phyloP scores from a whole-genome alignment of 495 filamentous ascomycete genomes.

The Apiosordaria backusii region DNA sequence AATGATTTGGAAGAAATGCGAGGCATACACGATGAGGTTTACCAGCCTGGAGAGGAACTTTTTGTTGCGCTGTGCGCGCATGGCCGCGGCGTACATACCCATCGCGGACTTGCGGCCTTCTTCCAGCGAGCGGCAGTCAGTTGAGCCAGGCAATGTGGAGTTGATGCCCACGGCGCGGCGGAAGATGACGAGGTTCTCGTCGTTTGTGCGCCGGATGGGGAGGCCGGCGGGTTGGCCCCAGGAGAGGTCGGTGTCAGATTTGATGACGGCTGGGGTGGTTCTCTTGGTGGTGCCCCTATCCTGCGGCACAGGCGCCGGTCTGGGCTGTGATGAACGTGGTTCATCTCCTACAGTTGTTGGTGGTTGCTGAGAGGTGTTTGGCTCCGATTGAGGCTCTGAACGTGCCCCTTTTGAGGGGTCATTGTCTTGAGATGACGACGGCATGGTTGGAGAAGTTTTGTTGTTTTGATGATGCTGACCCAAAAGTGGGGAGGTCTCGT shows the following conservation, averaged over 20 bases:
- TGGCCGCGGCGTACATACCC: conserved; percentile 38
- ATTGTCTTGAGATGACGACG: not conserved
- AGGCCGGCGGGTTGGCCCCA: conserved; percentile 44
- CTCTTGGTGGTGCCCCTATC: not conserved
- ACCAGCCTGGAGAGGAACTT: conserved; percentile 25
- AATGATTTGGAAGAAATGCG: conserved; percentile 43
- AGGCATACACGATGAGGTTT: conserved; percentile 34
- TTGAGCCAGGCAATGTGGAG: conserved; percentile 16
- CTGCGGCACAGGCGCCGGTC: too few species aligned
- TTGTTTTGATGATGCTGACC: too few species aligned
- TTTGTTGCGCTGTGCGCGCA: conserved; percentile 32
- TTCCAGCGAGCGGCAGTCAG: conserved; percentile 36
- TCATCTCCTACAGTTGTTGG: too few species aligned
- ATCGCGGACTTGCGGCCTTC: conserved; percentile 36
- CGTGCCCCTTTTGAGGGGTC: too few species aligned
- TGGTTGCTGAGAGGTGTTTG: too few species aligned
- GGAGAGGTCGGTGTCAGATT: conserved; percentile 24
- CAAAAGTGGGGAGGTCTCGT: not conserved
- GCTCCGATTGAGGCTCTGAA: too few species aligned
- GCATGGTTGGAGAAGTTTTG: not conserved
- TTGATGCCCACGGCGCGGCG: conserved; percentile 44
- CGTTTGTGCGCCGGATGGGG: conserved; percentile 36
- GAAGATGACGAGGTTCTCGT: conserved; percentile 46
- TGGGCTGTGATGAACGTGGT: too few species aligned
- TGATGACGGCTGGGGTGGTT: conserved; percentile 15